Conservation (phyloP, 106 monocot species). For the Ottelia alismoides region DNA sequence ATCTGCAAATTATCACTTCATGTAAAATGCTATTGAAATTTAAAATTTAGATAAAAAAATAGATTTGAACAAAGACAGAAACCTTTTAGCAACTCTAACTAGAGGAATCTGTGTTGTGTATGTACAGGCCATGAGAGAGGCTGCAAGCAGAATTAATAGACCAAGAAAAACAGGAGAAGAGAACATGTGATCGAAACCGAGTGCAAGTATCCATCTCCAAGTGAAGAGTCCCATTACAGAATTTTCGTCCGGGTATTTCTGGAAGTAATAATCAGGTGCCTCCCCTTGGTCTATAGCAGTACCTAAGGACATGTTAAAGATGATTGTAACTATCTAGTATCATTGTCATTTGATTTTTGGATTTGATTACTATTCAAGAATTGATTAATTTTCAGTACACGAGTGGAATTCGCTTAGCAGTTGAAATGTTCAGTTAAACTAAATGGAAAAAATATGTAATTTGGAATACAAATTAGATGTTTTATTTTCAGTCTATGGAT, state of each 20-base stretch:
- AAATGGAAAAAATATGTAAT: too few species aligned
- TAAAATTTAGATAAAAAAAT: neutral
- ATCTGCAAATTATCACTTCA: slow-evolving; percentile 31
- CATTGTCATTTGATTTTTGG: too few species aligned
- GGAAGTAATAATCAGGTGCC: slow-evolving; percentile 65
- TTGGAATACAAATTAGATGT: too few species aligned
- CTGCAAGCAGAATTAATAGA: slow-evolving; percentile 70
- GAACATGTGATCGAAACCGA: slow-evolving; percentile 98
- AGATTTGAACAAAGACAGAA: neutral
- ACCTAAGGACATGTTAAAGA: too few species aligned
- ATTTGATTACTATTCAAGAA: too few species aligned
- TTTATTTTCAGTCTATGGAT: too few species aligned
- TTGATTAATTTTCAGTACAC: too few species aligned
- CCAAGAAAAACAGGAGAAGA: slow-evolving; percentile 84
- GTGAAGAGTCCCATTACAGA: slow-evolving; percentile 57
- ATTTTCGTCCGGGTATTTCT: slow-evolving; percentile 73
- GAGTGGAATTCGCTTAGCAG: too few species aligned
- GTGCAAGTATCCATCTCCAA: slow-evolving; percentile 80
- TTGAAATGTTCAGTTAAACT: too few species aligned
- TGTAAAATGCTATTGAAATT: neutral
- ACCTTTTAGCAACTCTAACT: slow-evolving; percentile 88
- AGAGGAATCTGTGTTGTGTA: slow-evolving; percentile 91
- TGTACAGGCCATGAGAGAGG: slow-evolving; percentile 97
- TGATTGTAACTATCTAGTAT: too few species aligned
- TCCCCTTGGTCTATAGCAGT: slow-evolving; percentile 90